Evolutionary conservation across 164 flowering plant genomes (phyloP), one percentile per base, ranked within the genome.

Genomic region (Malania oleifera): DNA sequence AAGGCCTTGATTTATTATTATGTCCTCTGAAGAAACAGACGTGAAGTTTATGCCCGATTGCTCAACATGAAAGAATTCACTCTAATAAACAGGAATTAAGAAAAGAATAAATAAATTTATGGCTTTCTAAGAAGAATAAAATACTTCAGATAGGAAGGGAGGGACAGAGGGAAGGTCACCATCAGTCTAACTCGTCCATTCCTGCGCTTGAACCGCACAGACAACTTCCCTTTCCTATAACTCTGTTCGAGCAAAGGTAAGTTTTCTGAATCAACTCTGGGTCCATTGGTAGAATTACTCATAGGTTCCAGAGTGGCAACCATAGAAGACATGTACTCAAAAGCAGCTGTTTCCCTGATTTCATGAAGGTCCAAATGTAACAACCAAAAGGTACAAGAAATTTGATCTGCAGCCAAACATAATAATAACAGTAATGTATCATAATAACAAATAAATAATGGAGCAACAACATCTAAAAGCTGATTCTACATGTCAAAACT

Each of bases 161-260:
- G n/a, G 49, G 56, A 29, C 50, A 56, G 44, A 52, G 54, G 64
- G 63, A 60, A 54, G 22, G 44, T 54, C 62, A 88, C 97, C 78
- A 66, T 76, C 45, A 82, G 61, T 71, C 80, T 76, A 60, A 93
- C 97, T 56, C 97, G 86, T 58, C 99, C 99, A 80, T 90, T 93
- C 59, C 93, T 74, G 28, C 93, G 85, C 73, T 93, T 93, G 23
- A 78, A 63, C 45, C 87, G 82, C 35, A 78, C 85, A 66, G 62
- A 57, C 41, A 88, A 62, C 64, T 75, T 86, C 47, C 91, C 99
- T 69, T 72, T 75, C 51, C 60, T 65, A 28, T 57, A 72, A 62
- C 72, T 76, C 37, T 76, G 79, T 54, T 82, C 85, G 59, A 54
- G 59, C 53, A 68, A 54, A 54, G 79, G 64, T 15, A 70, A 45